Evolutionary conservation across 768 basidiomycete genomes (phyloP), one percentile per base, ranked within the genome.

Genomic region (Cyclocybe cylindracea): DNA sequence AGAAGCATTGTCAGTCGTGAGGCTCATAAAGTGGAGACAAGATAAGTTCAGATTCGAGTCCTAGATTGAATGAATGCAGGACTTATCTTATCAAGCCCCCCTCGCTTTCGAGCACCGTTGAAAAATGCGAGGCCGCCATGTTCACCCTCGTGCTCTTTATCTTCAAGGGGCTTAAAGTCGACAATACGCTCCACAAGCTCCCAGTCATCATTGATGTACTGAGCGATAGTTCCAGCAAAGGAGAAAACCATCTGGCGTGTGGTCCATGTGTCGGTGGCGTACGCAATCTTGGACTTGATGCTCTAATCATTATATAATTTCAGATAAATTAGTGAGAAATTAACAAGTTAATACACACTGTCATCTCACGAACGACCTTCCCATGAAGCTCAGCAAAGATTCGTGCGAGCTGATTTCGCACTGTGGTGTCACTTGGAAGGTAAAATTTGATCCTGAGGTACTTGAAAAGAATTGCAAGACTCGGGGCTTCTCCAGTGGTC

Each of bases 21-120:
- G 24, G 39, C 41, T 50, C 9, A 58, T 44, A 53, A 60, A 50
- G 61, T 66, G 38, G 48, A 24, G 2, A 38, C 31, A 13, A 47
- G 42, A 50, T 46, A 49, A 53, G 16, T 16, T 16, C 55, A 46
- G 42, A 44, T 44, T 14, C n/a, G 19, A 38, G n/a, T 8, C 41
- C 45, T 19, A 38, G 10, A 31, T 3, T 13, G 45, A 36, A 33
- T 39, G 16, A 32, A 40, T 50, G 41, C 50, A 54, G 34, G 37
- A 69, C 70, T 60, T 55, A 73, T 72, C 68, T 74, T 73, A 45
- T 71, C 48, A 1, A 72, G 46, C 33, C 55, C 46, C 2, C 69
- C 70, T 39, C 48, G 29, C 37, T 59, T 55, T 3, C 52, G 18
- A 18, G 55, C 55, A 7, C 64, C 58, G 8, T 66, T 50, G 1